Conservation (phyloP, 78 protist genomes). For the Dictyostelium discoideum region dicty_2.7 NC_007091.3:2376501-2377000, state of each 20-base stretch:
- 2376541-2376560: not conserved
- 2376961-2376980: conserved; percentile 95
- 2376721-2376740: conserved; percentile 78
- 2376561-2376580: not conserved
- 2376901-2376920: conserved; percentile 96
- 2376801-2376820: conserved; percentile 61
- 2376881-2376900: conserved; percentile 87
- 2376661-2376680: conserved; percentile 44
- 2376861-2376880: conserved; percentile 91
- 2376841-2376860: conserved; percentile 90
- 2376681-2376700: conserved; percentile 83
- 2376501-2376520: conserved; percentile 50
- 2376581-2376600: not conserved
- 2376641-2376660: conserved; percentile 70
- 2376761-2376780: conserved; percentile 79
- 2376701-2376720: conserved; percentile 81
- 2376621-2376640: conserved; percentile 4
- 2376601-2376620: not conserved
- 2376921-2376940: conserved; percentile 86
- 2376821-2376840: conserved; percentile 84
- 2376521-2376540: conserved; percentile 31
- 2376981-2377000: conserved; percentile 94
- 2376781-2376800: conserved; percentile 74
- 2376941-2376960: conserved; percentile 86
- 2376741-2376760: conserved; percentile 84